Evolutionary conservation across 78 protist species (phyloP).

Genomic region (Chrysochromulina parva): DNA sequence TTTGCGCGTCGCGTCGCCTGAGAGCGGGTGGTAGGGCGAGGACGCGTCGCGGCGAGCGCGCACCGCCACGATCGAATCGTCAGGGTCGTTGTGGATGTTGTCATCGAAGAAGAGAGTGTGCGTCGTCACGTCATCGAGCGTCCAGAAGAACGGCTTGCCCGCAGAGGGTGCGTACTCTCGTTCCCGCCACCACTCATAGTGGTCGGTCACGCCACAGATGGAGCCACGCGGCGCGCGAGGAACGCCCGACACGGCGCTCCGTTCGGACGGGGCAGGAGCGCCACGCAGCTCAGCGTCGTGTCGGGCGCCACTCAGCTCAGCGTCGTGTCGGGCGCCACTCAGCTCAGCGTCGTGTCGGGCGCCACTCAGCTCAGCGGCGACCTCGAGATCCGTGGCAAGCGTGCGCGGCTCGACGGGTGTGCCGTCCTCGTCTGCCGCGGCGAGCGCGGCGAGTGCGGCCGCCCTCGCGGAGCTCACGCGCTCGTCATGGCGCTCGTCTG

Average conservation of each 20-base stretch:
- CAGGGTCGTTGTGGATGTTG: conserved; percentile 9
- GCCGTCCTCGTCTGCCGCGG: neutral
- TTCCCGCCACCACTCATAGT: neutral
- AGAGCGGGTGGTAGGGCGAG: neutral
- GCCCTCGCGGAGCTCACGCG: neutral
- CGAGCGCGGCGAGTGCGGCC: neutral
- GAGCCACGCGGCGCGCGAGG: no score
- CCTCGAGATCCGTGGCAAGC: no score
- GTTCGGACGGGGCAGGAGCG: neutral
- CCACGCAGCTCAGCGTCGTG: no score
- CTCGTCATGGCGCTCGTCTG: neutral
- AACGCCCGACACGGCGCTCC: neutral
- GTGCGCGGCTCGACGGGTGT: no score
- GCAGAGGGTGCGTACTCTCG: neutral
- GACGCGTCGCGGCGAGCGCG: neutral
- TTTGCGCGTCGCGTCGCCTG: neutral
- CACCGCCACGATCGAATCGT: conserved; percentile 9
- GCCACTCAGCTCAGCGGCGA: no score
- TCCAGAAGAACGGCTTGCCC: conserved; percentile 17
- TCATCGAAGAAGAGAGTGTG: conserved; percentile 9
- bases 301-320: no score
- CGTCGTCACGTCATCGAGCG: neutral
- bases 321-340: no score
- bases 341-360: no score
- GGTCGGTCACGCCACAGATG: neutral